phyloP scores from a whole-genome alignment of 768 basidiomycete species.

The Dentipellis sp. region DNA sequence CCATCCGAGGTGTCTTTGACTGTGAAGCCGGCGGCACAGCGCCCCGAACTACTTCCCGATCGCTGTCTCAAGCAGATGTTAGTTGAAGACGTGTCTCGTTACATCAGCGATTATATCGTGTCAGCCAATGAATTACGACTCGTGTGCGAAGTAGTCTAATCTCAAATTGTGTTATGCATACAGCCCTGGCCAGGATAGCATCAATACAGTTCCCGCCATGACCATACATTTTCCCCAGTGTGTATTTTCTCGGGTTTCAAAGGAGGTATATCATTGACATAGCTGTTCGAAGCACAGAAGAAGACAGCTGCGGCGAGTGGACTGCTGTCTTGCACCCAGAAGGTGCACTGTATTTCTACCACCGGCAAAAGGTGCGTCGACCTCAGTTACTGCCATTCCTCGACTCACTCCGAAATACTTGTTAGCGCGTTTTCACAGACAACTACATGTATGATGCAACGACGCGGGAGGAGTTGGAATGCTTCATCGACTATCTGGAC shows the following conservation, averaged over 20 bases:
- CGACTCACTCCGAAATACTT: neutral
- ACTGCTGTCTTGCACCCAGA: slow-evolving; percentile 43
- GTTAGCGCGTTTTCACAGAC: slow-evolving; percentile 47
- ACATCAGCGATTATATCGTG: neutral
- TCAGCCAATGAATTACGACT: neutral
- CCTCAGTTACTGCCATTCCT: neutral
- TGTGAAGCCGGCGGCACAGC: neutral
- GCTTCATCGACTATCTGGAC: slow-evolving; percentile 21
- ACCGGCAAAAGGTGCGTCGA: slow-evolving; percentile 31
- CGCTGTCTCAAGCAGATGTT: neutral
- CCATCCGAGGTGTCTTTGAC: neutral
- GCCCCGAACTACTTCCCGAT: neutral
- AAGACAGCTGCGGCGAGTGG: slow-evolving; percentile 27
- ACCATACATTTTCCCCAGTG: neutral
- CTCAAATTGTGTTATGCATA: neutral
- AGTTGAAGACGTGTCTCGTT: neutral
- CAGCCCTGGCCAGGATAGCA: neutral
- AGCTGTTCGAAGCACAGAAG: neutral
- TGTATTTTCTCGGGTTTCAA: neutral
- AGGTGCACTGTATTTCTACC: slow-evolving; percentile 49
- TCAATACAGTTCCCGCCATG: neutral
- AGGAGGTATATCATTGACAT: neutral
- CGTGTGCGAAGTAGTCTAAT: neutral
- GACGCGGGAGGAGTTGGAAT: slow-evolving; percentile 24
- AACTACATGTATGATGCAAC: slow-evolving; percentile 35